phyloP scores from a whole-genome alignment of 768 basidiomycete species.

The Mycena haematopus region DNA sequence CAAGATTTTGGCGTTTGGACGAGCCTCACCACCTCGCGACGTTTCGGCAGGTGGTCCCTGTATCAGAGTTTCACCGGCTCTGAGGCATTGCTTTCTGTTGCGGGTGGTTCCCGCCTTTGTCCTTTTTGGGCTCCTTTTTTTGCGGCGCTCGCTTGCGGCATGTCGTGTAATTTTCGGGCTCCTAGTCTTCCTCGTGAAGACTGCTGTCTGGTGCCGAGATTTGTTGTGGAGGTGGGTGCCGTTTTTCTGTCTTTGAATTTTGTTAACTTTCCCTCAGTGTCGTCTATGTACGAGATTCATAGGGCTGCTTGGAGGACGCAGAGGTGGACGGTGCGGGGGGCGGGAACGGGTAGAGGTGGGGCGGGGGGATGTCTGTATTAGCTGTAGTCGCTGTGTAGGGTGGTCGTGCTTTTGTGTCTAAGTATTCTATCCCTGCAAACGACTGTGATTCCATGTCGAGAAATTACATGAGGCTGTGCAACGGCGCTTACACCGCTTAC shows the following conservation, averaged over 20 bases:
- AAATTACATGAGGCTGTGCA: background rate
- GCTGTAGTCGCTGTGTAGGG: too few species aligned
- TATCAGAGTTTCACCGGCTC: conserved; percentile 28
- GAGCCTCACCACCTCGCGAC: conserved; percentile 22
- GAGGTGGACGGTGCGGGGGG: too few species aligned
- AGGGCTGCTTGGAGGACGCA: too few species aligned
- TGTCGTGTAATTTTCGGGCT: conserved; percentile 16
- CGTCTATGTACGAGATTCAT: too few species aligned
- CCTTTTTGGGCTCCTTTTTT: background rate
- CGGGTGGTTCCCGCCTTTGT: conserved; percentile 25
- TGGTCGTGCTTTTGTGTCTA: background rate
- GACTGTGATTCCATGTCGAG: background rate
- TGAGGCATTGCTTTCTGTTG: conserved; percentile 21
- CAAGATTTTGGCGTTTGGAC: background rate
- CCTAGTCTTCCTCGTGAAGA: conserved; percentile 14
- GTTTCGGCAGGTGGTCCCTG: conserved; percentile 25
- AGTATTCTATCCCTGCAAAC: too few species aligned
- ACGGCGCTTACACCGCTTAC: background rate
- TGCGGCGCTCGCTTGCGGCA: background rate
- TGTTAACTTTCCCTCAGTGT: background rate
- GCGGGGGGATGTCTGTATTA: too few species aligned
- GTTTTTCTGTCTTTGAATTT: background rate
- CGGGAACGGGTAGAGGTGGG: too few species aligned
- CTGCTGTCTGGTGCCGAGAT: too few species aligned
- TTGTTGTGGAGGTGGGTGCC: background rate